Base-by-base conservation (phyloP, 768 basidiomycete species). In the Leccinum uliginosum region DNA sequence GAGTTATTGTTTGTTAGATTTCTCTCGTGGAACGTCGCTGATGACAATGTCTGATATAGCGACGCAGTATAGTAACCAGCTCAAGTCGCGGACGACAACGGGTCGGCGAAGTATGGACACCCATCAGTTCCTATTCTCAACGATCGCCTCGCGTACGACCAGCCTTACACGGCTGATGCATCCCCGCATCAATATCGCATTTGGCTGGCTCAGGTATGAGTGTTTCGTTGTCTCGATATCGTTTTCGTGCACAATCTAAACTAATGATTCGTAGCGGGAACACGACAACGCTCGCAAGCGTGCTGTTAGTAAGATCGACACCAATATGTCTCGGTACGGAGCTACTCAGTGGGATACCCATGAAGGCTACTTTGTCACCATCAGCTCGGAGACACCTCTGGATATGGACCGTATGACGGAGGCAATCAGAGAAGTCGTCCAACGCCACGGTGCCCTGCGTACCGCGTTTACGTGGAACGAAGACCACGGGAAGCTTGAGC, bases 271-370 rank as follows among this genome's bases (percentile, higher is more conserved):
- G 5, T 44, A 65, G 70, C 62, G 62, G 21, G 69, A 71, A 27
- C 63, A 45, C 23, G 67, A 71, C 47, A 71, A 71, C 48, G 62
- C 67, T 47, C 64, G 67, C 40, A 69, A 64, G 51, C 68, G 70
- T 24, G 45, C 62, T 11, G 62, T 64, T 17, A 69, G 60, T 47
- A 67, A 67, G 53, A 69, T 71, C n/a, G 66, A 69, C 15, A 56
- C 64, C 29, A 68, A 50, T 24, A 71, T 71, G 70, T 65, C 67
- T 46, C 70, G 70, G 34, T 67, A 67, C 19, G 67, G 70, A n/a
- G 69, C 70, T 21, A 71, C 69, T 23, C 69, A 70, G 12, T 71
- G 69, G 67, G 69, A 69, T 40, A 69, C 69, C 4, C 69, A 70
- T 17, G 69, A 70, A 48, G 65, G 69, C 35, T 63, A 60, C 54